Conservation (phyloP, 2,329 filamentous ascomycete species). For the Monosporascus sp. region DNA sequence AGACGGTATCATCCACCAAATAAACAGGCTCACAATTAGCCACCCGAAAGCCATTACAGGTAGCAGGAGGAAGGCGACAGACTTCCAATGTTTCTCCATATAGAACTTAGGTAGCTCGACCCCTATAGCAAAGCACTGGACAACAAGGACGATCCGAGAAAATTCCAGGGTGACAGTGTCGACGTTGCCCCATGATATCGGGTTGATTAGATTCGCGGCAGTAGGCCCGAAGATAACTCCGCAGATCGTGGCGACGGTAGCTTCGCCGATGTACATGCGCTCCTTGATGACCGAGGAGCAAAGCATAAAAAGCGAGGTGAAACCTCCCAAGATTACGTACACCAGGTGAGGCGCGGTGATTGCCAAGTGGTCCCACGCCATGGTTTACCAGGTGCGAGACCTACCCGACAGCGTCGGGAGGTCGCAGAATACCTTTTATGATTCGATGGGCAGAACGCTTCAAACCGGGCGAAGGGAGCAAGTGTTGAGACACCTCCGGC, state of each 20-base stretch:
- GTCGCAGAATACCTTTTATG: not conserved
- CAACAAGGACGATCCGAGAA: conserved; percentile 81
- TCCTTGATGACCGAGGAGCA: conserved; percentile 98
- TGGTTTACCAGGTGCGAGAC: conserved; percentile 28
- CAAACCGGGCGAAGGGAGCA: conserved; percentile 15
- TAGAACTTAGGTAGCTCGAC: conserved; percentile 89
- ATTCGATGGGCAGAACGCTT: not conserved
- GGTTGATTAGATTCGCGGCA: conserved; percentile 75
- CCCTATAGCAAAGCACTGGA: conserved; percentile 88
- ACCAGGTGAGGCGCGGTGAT: conserved; percentile 96
- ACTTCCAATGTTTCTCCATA: conserved; percentile 97
- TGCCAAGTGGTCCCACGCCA: conserved; percentile 75
- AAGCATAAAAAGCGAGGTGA: conserved; percentile 97
- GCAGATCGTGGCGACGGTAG: conserved; percentile 83
- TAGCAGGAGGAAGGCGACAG: conserved; percentile 78
- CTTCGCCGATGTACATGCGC: conserved; percentile 96
- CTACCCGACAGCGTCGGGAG: conserved; percentile 4
- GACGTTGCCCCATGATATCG: conserved; percentile 69
- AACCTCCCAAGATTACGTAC: conserved; percentile 96
- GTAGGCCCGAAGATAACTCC: conserved; percentile 87
- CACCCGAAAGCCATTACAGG: conserved; percentile 98
- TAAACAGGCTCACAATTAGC: conserved; percentile 85
- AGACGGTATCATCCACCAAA: conserved; percentile 81
- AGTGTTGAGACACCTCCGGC: conserved; percentile 12
- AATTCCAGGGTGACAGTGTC: conserved; percentile 87